Conservation (phyloP, 768 basidiomycete species). For the Collybiopsis confluens region DNA sequence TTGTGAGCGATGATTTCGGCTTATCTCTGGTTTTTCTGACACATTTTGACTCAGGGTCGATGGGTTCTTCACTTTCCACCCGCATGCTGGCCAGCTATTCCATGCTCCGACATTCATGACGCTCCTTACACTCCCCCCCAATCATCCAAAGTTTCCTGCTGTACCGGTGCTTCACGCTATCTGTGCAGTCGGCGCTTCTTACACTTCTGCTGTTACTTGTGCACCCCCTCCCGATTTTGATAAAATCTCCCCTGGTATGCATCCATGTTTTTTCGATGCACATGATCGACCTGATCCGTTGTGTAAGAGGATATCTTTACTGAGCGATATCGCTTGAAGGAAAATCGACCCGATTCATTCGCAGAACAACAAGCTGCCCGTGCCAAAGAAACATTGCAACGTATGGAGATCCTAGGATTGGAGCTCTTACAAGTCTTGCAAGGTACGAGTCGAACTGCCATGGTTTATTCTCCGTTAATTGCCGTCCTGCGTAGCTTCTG, state of each 20-base stretch:
- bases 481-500: slow-evolving; percentile 38
- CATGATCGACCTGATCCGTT: slow-evolving; percentile 5
- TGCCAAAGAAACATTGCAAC: slow-evolving; percentile 48
- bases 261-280: slow-evolving; percentile 1
- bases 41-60: slow-evolving; percentile 47
- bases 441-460: slow-evolving; percentile 35
- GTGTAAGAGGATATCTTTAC: slow-evolving; percentile 52
- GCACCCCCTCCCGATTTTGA: slow-evolving; percentile 48
- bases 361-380: slow-evolving; percentile 59
- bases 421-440: slow-evolving; percentile 58
- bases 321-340: slow-evolving; percentile 38
- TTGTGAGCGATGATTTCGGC: background rate
- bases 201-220: slow-evolving; percentile 63
- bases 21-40: background rate
- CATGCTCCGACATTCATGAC: slow-evolving; percentile 64
- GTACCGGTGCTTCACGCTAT: slow-evolving; percentile 78
- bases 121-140: slow-evolving; percentile 58
- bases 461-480: background rate
- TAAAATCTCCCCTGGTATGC: slow-evolving; percentile 42
- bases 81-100: slow-evolving; percentile 67
- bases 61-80: slow-evolving; percentile 75
- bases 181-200: slow-evolving; percentile 74
- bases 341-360: slow-evolving; percentile 53
- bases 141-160: slow-evolving; percentile 70
- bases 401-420: slow-evolving; percentile 44